Conservation (phyloP, 352 stramenopile genomes). For the Phytophthora brassicae region DNA sequence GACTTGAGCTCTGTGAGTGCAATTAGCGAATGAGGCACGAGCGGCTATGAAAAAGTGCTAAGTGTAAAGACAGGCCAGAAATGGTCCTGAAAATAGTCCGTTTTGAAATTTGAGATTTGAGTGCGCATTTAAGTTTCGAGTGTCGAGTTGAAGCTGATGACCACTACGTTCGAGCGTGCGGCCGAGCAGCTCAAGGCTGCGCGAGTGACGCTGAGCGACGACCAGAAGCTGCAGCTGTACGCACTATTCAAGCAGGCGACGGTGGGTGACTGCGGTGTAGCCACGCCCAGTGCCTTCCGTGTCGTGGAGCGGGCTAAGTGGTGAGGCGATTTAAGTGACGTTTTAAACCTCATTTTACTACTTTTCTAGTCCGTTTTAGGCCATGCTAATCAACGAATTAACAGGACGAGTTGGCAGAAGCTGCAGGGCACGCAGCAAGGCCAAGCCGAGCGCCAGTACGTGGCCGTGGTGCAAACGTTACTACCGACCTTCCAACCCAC, state of each 20-base stretch:
- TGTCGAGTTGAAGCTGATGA: slow-evolving; percentile 26
- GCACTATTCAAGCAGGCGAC: slow-evolving; percentile 81
- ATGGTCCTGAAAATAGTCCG: slow-evolving; percentile 1
- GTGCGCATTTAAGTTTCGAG: no score
- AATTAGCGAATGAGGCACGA: no score
- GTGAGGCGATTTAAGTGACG: slow-evolving; percentile 20
- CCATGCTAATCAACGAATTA: slow-evolving; percentile 1
- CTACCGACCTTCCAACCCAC: slow-evolving; percentile 46
- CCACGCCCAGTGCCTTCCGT: slow-evolving; percentile 59
- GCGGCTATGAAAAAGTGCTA: slow-evolving; percentile 1
- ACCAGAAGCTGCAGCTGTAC: slow-evolving; percentile 80
- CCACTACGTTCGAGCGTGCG: slow-evolving; percentile 49
- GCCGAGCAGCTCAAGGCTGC: slow-evolving; percentile 44
- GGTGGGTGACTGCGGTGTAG: slow-evolving; percentile 54
- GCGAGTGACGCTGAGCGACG: slow-evolving; percentile 47
- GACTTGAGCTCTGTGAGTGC: no score
- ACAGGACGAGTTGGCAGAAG: slow-evolving; percentile 55
- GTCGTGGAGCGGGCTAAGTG: slow-evolving; percentile 65
- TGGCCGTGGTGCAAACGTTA: slow-evolving; percentile 51
- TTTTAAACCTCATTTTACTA: neutral
- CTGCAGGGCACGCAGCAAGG: slow-evolving; percentile 38
- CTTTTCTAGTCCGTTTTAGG: neutral
- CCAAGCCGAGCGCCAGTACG: slow-evolving; percentile 53
- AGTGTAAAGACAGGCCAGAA: neutral
- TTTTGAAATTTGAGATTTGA: no score